Conservation (phyloP, 2,329 filamentous ascomycete genomes). For the Penicillium sp. region DNA sequence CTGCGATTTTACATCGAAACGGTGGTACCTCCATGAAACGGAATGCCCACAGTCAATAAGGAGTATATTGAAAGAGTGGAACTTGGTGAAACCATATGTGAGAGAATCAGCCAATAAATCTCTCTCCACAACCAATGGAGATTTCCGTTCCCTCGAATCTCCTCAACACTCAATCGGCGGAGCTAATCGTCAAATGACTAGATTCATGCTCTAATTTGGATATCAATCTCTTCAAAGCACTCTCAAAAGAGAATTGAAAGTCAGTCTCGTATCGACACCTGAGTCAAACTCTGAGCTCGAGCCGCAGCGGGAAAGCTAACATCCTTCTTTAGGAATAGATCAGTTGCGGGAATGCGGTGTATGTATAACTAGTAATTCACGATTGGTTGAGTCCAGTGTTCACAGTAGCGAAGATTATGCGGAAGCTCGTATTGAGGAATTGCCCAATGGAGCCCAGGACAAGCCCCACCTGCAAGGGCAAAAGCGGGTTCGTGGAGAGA, state of each 20-base stretch:
- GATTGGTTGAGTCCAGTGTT: background rate
- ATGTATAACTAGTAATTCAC: background rate
- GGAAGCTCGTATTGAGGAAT: conserved; percentile 4
- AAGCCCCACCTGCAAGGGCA: background rate
- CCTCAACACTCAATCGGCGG: background rate
- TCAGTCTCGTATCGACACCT: background rate
- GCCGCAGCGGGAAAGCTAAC: background rate
- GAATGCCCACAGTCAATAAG: background rate
- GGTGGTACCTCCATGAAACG: conserved; percentile 22
- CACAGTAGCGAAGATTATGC: background rate
- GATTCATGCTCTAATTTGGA: too few relatives aligned
- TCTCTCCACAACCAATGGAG: background rate
- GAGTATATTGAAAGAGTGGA: conserved; percentile 26
- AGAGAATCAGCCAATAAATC: background rate
- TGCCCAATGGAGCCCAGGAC: background rate
- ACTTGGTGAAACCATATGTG: conserved; percentile 10
- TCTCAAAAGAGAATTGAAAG: background rate
- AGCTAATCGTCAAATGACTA: background rate
- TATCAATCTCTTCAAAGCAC: background rate
- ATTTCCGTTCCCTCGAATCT: background rate
- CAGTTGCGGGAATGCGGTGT: background rate
- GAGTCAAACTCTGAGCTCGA: background rate
- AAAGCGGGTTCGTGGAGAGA: background rate
- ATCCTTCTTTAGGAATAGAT: background rate
- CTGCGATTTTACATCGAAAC: conserved; percentile 20